phyloP scores from a whole-genome alignment of 2,329 filamentous ascomycete genomes.

The Sphaerulina musiva region DNA sequence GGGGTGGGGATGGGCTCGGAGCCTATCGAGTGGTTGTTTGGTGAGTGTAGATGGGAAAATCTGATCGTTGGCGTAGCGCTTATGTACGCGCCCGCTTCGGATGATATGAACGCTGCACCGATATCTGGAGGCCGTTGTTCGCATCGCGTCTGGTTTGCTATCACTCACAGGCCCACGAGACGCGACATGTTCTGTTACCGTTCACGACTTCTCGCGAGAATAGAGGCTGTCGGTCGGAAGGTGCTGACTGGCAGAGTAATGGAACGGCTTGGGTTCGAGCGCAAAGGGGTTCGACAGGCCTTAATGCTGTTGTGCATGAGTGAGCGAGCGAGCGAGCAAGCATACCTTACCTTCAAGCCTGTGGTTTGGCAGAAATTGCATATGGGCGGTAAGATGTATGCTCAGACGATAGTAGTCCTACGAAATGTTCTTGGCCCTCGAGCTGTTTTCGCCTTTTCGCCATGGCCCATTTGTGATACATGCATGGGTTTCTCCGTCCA shows the following conservation, averaged over 20 bases:
- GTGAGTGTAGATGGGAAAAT: conserved; percentile 17
- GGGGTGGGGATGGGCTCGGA: background rate
- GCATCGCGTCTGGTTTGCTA: background rate
- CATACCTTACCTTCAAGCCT: background rate
- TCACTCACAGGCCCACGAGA: background rate
- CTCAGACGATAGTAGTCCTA: background rate
- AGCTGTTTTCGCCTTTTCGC: background rate
- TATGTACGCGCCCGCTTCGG: conserved; percentile 2
- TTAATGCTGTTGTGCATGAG: no score
- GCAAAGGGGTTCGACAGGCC: no score
- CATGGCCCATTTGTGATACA: no score
- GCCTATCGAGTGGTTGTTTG: conserved; percentile 5
- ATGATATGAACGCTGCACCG: background rate
- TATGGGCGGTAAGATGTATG: background rate
- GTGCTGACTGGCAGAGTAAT: background rate
- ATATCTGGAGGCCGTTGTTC: background rate
- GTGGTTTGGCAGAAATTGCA: background rate
- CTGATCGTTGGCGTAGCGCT: conserved; percentile 18
- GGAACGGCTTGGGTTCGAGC: background rate
- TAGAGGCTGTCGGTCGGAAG: background rate
- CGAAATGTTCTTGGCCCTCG: background rate
- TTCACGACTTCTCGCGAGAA: background rate
- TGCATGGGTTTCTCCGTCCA: background rate
- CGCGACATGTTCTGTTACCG: background rate
- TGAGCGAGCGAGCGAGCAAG: no score